Conservation (phyloP, 2,329 filamentous ascomycete genomes). For the Trichoderma harzianum region DNA sequence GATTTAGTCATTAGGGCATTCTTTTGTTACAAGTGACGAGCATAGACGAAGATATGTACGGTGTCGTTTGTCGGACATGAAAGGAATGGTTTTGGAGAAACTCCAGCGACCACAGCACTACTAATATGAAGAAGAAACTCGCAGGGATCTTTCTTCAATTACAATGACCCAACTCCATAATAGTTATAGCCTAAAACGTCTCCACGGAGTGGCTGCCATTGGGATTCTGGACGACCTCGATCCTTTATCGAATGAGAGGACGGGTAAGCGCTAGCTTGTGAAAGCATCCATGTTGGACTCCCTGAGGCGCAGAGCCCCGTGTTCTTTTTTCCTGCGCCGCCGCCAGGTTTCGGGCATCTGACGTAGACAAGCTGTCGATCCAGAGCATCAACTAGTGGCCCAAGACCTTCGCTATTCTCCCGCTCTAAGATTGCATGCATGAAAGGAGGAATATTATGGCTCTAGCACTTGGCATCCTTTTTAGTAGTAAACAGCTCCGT, state of each 20-base stretch:
- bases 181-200: background rate
- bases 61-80: background rate
- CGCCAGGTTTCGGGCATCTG: background rate
- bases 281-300: background rate
- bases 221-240: background rate
- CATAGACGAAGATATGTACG: background rate
- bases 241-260: background rate
- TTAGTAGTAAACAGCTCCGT: background rate
- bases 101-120: background rate
- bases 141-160: slow-evolving; percentile 1
- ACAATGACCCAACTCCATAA: background rate
- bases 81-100: background rate
- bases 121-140: slow-evolving; percentile 1
- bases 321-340: background rate
- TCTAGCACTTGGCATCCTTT: background rate
- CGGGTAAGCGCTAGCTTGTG: slow-evolving; percentile 7
- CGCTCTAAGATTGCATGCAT: background rate
- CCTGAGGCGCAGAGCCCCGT: background rate
- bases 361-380: background rate
- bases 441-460: background rate
- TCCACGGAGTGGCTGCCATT: background rate
- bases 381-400: background rate
- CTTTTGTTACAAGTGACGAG: background rate
- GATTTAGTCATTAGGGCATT: slow-evolving; percentile 11
- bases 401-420: background rate